These are phyloP conservation scores for Trypanosoma conorhini DNA, from an alignment of 208 protist species.

Conservation along the genomic window DNA sequence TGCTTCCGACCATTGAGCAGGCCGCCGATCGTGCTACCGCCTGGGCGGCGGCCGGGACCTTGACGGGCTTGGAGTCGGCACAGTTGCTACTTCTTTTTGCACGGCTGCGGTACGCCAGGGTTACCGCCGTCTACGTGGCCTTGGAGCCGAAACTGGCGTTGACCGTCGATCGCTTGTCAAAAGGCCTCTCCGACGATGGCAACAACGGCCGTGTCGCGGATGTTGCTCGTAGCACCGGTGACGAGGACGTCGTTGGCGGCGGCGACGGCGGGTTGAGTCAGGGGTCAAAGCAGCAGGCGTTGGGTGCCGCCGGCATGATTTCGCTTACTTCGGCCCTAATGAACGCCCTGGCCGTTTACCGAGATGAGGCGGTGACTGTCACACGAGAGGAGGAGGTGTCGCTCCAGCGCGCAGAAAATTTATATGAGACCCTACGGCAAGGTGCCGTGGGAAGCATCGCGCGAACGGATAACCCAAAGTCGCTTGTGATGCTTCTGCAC, in stretches of 20 bases:
- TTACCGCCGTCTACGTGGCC: slow-evolving; percentile 15
- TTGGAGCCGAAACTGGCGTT: slow-evolving; percentile 18
- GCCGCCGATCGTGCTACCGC: slow-evolving; percentile 17
- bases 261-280: not conserved
- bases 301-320: not conserved
- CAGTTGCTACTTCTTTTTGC: slow-evolving; percentile 32
- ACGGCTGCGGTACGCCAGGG: slow-evolving; percentile 15
- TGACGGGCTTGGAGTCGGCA: slow-evolving; percentile 32
- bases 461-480: slow-evolving; percentile 24
- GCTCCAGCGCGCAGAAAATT: slow-evolving; percentile 19
- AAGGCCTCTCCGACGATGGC: not conserved
- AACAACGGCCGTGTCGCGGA: not conserved
- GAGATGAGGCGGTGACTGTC: slow-evolving; percentile 11
- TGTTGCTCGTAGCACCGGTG: not conserved
- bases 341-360: slow-evolving; percentile 30
- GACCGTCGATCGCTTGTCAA: slow-evolving; percentile 10
- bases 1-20: slow-evolving; percentile 24
- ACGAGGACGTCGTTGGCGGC: not conserved
- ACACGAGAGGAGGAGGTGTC: slow-evolving; percentile 15
- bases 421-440: slow-evolving; percentile 22
- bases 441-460: slow-evolving; percentile 20
- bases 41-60: not conserved
- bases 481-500: slow-evolving; percentile 33
- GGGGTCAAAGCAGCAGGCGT: not conserved
- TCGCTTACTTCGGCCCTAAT: slow-evolving; percentile 15